Conservation (phyloP, 805 yeast species). For the Starmerella sp. region DNA sequence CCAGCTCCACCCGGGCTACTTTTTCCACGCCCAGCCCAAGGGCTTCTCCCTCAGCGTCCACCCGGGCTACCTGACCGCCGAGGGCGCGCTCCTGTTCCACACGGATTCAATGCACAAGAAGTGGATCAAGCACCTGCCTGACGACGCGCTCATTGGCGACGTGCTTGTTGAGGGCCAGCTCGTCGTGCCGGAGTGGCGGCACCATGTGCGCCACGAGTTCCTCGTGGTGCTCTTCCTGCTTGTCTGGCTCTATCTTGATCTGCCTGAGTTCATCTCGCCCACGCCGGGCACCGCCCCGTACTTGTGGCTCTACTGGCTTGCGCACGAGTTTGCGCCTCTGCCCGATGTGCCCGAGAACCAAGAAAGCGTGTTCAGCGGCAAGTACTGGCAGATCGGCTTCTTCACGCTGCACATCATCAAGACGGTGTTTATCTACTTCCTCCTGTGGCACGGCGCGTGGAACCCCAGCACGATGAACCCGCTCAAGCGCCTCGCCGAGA, state of each 20-base stretch:
- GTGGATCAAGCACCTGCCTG: constrained; percentile 36
- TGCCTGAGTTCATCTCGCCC: constrained; percentile 80
- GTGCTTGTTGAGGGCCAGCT: constrained; percentile 85
- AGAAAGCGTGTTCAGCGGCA: constrained; percentile 29
- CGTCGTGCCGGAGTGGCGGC: constrained; percentile 61
- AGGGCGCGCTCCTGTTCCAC: constrained; percentile 67
- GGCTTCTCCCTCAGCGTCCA: constrained; percentile 51
- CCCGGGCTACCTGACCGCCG: constrained; percentile 76
- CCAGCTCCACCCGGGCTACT: constrained; percentile 67
- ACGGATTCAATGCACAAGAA: constrained; percentile 42
- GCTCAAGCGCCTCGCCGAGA: constrained; percentile 22
- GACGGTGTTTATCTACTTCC: constrained; percentile 41
- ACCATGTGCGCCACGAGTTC: constrained; percentile 28
- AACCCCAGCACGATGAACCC: constrained; percentile 57
- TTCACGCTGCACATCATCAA: constrained; percentile 65
- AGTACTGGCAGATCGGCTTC: constrained; percentile 62
- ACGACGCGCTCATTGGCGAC: constrained; percentile 44
- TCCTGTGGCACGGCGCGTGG: constrained; percentile 58
- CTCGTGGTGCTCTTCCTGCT: constrained; percentile 26
- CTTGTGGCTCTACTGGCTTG: constrained; percentile 37
- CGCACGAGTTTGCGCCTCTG: constrained; percentile 27
- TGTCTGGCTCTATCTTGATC: constrained; percentile 82
- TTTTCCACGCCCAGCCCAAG: constrained; percentile 52
- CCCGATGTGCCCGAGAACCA: constrained; percentile 39
- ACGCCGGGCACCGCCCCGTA: constrained; percentile 85